These are phyloP conservation scores for Saccharomyces mikatae DNA, from an alignment of 805 yeast species.

Conservation along the genomic window DNA sequence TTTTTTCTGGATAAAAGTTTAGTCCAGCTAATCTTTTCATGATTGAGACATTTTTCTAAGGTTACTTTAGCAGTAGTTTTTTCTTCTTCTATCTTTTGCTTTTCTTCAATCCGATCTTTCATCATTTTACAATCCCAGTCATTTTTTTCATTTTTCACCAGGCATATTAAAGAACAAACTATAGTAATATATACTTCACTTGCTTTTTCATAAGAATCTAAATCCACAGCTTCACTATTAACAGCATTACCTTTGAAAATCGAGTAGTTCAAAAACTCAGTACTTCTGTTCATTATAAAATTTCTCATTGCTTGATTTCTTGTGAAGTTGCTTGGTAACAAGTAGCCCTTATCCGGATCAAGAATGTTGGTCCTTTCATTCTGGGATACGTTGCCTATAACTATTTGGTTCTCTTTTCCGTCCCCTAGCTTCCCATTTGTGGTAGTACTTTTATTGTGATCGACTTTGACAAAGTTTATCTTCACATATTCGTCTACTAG, in stretches of 20 bases:
- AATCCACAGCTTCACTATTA: slow-evolving; percentile 12
- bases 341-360: not conserved
- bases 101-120: slow-evolving; percentile 19
- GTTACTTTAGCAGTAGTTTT: slow-evolving; percentile 8
- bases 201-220: slow-evolving; percentile 11
- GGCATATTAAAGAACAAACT: slow-evolving; percentile 17
- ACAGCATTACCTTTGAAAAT: slow-evolving; percentile 11
- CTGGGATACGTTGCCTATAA: not conserved
- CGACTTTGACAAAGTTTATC: not conserved
- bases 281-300: slow-evolving; percentile 5
- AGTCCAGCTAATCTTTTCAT: slow-evolving; percentile 61
- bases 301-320: slow-evolving; percentile 11
- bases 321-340: not conserved
- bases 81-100: slow-evolving; percentile 10
- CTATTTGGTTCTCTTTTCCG: slow-evolving; percentile 3
- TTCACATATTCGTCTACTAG: slow-evolving; percentile 17
- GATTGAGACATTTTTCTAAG: slow-evolving; percentile 37
- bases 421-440: slow-evolving; percentile 3
- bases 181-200: slow-evolving; percentile 15
- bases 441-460: slow-evolving; percentile 2
- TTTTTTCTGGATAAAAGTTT: slow-evolving; percentile 63
- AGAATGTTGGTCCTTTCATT: not conserved
- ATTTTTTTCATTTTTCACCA: slow-evolving; percentile 20
- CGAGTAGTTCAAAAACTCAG: slow-evolving; percentile 8
- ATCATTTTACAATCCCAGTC: slow-evolving; percentile 22